Base-by-base conservation (phyloP, 768 basidiomycete genomes). In the Coprinellus aureogranulatus region DNA sequence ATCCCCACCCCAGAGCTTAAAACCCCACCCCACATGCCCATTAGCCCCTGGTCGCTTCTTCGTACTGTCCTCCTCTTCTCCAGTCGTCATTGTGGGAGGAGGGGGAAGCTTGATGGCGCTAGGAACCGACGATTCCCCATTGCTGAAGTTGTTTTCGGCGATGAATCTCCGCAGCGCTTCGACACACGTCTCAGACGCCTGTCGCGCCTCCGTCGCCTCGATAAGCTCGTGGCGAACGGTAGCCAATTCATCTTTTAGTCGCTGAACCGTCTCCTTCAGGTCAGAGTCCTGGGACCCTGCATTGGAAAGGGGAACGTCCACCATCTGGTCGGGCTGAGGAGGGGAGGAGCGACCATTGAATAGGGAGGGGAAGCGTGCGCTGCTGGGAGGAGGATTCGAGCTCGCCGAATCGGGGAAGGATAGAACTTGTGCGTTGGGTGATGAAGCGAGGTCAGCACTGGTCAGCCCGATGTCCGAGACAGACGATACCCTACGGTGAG, bases 101-200 rank as follows among this genome's bases (percentile, higher is more conserved):
- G 72, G 76, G 11, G 80, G 78, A 3, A 78, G 67, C 51, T 76
- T 77, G 2, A 77, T 62, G 22, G 69, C 62, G 40, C 65, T 61
- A 47, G 66, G 53, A 5, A 59, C 58, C 50, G 51, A 50, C 54
- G 46, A 62, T 28, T 50, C 64, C 61, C 18, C 54, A 22, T 64
- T 71, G 9, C 88, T 88, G 49, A 89, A 77, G 56, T 85, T 84
- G 67, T 87, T 85, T 61, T 90, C 85, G 22, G 82, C 83, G 61
- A 92, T 92, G 67, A 89, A 98, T 57, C 86, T 88, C 37, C 94
- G 81, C 42, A 98, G 75, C 0, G 89, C 91, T 54, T 83, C 85
- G 61, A 90, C 85, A 67, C 92, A 94, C 0, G 82, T 82, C 62
- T 98, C 94, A 34, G 89, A 91, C 3, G 95, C 95, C 66, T 92